These are phyloP conservation scores for Lotus japonicus DNA, from an alignment of 306 rosid species.

Conservation along the genomic window DNA sequence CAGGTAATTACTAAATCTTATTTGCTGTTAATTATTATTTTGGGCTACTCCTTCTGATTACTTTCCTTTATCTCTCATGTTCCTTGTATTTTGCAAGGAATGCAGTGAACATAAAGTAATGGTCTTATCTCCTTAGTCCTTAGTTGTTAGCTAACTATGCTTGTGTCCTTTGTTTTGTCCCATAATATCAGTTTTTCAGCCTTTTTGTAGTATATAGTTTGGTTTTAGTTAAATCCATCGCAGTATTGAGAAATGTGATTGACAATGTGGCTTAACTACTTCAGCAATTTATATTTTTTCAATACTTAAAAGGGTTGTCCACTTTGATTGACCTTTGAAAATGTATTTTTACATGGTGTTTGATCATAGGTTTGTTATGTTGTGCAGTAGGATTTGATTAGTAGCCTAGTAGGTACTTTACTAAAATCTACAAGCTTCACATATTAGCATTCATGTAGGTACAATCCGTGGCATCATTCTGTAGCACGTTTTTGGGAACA, in stretches of 20 bases:
- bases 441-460: conserved; percentile 47
- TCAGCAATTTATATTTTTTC: not conserved
- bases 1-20: conserved; percentile 51
- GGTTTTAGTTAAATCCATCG: not conserved
- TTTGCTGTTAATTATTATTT: not conserved
- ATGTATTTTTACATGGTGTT: not conserved
- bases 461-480: conserved; percentile 87
- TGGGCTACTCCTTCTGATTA: too few species aligned
- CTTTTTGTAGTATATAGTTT: not conserved
- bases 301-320: not conserved
- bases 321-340: not conserved
- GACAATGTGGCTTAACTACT: not conserved
- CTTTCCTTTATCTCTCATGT: not conserved
- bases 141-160: too few species aligned
- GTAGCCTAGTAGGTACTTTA: not conserved
- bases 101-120: too few species aligned
- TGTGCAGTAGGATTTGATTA: not conserved
- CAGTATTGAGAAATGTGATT: not conserved
- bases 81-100: conserved; percentile 11
- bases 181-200: not conserved
- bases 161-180: not conserved
- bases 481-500: conserved; percentile 95
- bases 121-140: too few species aligned
- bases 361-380: not conserved
- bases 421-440: conserved; percentile 1